phyloP scores from a whole-genome alignment of 768 basidiomycete species.

The Termitomyces sp. region DNA sequence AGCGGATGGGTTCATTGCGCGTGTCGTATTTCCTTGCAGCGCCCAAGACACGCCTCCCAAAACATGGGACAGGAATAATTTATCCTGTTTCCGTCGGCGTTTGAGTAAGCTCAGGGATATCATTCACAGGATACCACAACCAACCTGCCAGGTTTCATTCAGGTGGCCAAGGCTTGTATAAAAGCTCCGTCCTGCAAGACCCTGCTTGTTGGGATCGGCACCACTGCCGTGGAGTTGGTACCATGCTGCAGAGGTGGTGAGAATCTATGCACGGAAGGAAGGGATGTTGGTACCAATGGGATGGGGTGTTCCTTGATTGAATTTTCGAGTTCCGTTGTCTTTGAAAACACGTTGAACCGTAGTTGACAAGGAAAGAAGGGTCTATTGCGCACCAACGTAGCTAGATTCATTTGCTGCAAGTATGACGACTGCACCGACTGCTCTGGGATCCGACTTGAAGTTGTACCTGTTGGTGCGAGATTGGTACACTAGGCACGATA shows the following conservation, averaged over 20 bases:
- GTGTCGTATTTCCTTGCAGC: conserved; percentile 66
- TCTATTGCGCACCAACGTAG: conserved; percentile 42
- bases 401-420: conserved; percentile 64
- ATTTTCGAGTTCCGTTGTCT: conserved; percentile 45
- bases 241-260: conserved; percentile 54
- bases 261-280: background rate
- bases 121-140: conserved; percentile 7
- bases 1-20: conserved; percentile 56
- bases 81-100: conserved; percentile 43
- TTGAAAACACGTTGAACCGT: background rate
- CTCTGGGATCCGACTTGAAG: conserved; percentile 68
- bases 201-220: conserved; percentile 35
- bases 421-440: conserved; percentile 56
- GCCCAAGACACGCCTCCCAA: conserved; percentile 74
- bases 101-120: background rate
- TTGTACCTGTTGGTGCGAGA: conserved; percentile 47
- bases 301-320: conserved; percentile 70
- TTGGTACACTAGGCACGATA: background rate
- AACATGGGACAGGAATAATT: conserved; percentile 68
- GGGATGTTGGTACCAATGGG: conserved; percentile 55
- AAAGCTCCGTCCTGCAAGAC: conserved; percentile 67
- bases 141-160: conserved; percentile 73
- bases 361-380: background rate
- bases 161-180: conserved; percentile 82
- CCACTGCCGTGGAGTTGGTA: conserved; percentile 76